These are phyloP conservation scores for Colletotrichum musae DNA, from an alignment of 2,329 filamentous ascomycete species.

Conservation along the genomic window DNA sequence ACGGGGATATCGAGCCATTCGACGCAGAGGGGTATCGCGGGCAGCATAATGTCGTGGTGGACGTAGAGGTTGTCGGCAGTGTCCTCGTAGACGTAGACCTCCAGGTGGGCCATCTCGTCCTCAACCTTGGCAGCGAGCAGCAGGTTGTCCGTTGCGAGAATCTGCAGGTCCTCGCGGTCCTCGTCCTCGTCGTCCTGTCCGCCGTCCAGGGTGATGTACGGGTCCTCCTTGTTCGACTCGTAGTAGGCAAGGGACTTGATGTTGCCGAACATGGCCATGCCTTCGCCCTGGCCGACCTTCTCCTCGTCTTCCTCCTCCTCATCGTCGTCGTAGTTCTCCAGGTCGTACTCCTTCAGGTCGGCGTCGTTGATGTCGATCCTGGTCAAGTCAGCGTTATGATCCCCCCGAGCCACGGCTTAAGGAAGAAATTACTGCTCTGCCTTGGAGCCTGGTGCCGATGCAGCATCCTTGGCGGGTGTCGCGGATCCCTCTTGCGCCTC, in stretches of 20 bases:
- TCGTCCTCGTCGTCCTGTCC: constrained; percentile 83
- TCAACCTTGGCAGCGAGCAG: constrained; percentile 94
- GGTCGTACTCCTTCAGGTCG: constrained; percentile 94
- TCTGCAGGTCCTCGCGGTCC: constrained; percentile 93
- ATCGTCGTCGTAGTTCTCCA: constrained; percentile 96
- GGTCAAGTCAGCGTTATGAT: constrained; percentile 41
- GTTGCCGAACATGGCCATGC: constrained; percentile 95
- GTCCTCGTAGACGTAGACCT: constrained; percentile 98
- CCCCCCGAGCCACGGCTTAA: neutral
- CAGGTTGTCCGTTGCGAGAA: constrained; percentile 92
- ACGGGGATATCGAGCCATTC: constrained; percentile 98
- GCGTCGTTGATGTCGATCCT: constrained; percentile 80
- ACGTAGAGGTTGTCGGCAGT: constrained; percentile 96
- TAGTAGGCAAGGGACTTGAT: constrained; percentile 95
- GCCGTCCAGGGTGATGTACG: constrained; percentile 91
- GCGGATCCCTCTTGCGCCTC: constrained; percentile 70
- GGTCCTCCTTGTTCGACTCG: constrained; percentile 93
- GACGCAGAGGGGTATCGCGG: constrained; percentile 93
- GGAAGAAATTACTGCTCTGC: constrained; percentile 47
- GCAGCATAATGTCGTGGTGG: constrained; percentile 99
- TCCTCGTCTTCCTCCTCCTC: constrained; percentile 65
- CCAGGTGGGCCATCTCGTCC: constrained; percentile 95
- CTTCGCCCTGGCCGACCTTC: constrained; percentile 68
- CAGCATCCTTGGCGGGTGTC: constrained; percentile 44
- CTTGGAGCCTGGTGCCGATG: constrained; percentile 45